Evolutionary conservation across 2,329 filamentous ascomycete species (phyloP), one percentile per base, ranked within the genome.

Genomic region (Paecilomyces formosus): DNA sequence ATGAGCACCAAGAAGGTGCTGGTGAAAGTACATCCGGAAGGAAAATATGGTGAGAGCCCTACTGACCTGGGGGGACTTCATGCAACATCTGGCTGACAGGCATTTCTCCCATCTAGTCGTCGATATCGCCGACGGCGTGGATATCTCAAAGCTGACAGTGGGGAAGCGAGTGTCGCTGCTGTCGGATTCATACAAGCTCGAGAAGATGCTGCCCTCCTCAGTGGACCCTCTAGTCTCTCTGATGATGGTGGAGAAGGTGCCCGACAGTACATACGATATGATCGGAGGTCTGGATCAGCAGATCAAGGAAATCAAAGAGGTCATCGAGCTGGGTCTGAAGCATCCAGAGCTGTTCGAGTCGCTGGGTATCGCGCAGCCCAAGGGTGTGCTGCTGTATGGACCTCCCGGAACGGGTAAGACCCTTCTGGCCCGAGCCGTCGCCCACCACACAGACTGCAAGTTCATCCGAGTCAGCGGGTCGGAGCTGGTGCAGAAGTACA

Each of bases 221-320:
- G 94, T 99, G 72, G 94, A 99, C 72, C 94, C 94, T 39, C 88
- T 99, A 59, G 94, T 99, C 58, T 99, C 94, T 35, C 89, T 99
- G 74, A 99, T 99, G 94, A 99, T 99, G 94, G 94, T 99, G 56
- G 94, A 99, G 75, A 99, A 99, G 83, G 94, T 99, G 15, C 94
- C 94, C 15, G 94, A 99, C 82, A 97, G 92, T 80, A 99, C 94
- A 73, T 99, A 99, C 82, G 94, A 99, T 79, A 99, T 99, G 94
- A 99, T 99, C 75, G 94, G 94, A 78, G 94, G 94, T 66, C 81
- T 99, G 62, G 94, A 99, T 74, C 93, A 99, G 76, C 94, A 99
- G 75, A 97, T 99, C 81, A 97, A 99, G 81, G 94, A 99, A 75
- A 99, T 99, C 82, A 99, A 99, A 80, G 94, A 99, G 79, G 94